Evolutionary conservation across 768 basidiomycete species (phyloP).

Genomic region (Kwoniella mangroviensis): DNA sequence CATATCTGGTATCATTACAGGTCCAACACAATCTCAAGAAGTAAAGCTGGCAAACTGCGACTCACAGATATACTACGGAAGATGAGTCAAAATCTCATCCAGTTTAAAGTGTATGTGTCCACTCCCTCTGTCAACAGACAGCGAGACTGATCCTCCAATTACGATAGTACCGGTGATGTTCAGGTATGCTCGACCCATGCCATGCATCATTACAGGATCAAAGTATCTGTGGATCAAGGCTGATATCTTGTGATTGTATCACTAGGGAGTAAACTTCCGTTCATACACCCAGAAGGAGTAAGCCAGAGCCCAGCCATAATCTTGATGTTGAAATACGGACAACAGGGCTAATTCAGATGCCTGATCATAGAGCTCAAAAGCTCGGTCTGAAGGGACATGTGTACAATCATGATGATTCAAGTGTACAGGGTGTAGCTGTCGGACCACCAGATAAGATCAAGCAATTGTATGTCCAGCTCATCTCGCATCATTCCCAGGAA

Average conservation of each 20-base stretch:
- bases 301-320: not conserved
- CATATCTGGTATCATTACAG: not conserved
- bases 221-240: not conserved
- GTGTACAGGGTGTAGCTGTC: slow-evolving; percentile 51
- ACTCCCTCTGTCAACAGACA: too few species aligned
- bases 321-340: too few species aligned
- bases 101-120: slow-evolving; percentile 51
- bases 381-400: slow-evolving; percentile 51
- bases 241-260: not conserved
- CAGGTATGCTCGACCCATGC: slow-evolving; percentile 28
- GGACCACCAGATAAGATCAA: slow-evolving; percentile 42
- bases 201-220: not conserved
- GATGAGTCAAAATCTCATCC: slow-evolving; percentile 37
- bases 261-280: slow-evolving; percentile 46
- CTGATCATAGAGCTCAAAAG: slow-evolving; percentile 34
- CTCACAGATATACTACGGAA: slow-evolving; percentile 4
- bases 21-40: too few species aligned
- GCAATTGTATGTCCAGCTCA: slow-evolving; percentile 42
- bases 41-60: slow-evolving; percentile 13
- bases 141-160: too few species aligned
- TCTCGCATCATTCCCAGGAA: not conserved
- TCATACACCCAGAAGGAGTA: slow-evolving; percentile 45
- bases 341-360: not conserved
- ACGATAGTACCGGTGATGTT: slow-evolving; percentile 39
- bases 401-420: slow-evolving; percentile 49